These are phyloP conservation scores for Diplodia scrobiculata DNA, from an alignment of 2,329 filamentous ascomycete species.

Conservation along the genomic window DNA sequence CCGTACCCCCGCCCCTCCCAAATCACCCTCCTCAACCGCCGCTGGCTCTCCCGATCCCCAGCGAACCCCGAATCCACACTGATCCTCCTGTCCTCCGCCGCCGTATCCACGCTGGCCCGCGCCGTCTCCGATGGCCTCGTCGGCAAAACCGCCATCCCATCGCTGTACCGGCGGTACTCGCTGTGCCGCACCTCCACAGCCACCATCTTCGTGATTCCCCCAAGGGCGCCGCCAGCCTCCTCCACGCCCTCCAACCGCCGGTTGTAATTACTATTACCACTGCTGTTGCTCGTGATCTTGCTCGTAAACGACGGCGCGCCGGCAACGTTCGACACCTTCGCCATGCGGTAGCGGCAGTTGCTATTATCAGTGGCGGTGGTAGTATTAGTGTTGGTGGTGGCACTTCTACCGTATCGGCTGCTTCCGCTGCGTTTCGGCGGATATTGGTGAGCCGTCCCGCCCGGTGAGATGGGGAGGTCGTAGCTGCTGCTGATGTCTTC, in stretches of 20 bases:
- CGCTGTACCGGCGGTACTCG: neutral
- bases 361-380: neutral
- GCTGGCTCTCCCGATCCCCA: neutral
- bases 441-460: neutral
- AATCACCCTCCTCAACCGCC: neutral
- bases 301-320: neutral
- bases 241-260: neutral
- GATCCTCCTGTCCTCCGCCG: neutral
- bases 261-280: neutral
- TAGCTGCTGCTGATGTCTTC: neutral
- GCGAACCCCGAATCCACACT: neutral
- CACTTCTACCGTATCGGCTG: too few relatives aligned
- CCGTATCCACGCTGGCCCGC: neutral
- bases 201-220: constrained; percentile 8
- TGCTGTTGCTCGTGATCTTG: neutral
- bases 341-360: neutral
- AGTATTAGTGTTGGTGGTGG: neutral
- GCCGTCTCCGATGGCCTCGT: neutral
- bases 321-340: neutral
- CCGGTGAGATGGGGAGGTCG: neutral
- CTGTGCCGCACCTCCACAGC: neutral
- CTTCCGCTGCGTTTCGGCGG: neutral
- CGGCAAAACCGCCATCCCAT: neutral
- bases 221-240: neutral
- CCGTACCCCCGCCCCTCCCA: neutral